Base-by-base conservation (phyloP, 495 filamentous ascomycete species). In the Aspergillus homomorphus region DNA sequence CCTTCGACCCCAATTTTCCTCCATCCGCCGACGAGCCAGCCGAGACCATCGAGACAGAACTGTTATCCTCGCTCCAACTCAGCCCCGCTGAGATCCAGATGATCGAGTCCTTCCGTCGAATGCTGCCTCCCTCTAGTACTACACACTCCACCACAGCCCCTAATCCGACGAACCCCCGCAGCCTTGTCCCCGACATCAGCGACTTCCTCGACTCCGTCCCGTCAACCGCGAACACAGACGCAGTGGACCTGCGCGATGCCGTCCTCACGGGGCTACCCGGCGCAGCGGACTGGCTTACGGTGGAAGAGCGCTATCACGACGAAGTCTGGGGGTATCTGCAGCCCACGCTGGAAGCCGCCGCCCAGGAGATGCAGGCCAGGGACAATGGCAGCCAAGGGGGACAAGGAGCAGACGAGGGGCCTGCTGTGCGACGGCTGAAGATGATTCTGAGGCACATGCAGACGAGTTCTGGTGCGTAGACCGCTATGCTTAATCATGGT, bases 281-380 rank as follows among this genome's bases (percentile, higher is more conserved):
- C 0, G 70, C 75, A 19, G 60, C 58, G 50, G 72, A 87, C 50
- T 87, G 88, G 88, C 72, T 83, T 12, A 70, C 73, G 41, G 82
- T 89, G 2, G 78, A 90, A 62, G 85, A 80, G 41, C 73, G 75
- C 30, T 91, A 91, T 64, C 80, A 84, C 30, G 87, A 91, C 69
- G 87, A 90, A 57, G 87, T 93, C 12, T 93, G 89, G 89, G 89
- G 89, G 58, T 86, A 85, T 60, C 68, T 90, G 44, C 63, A 77
- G 20, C 80, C 84, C n/a, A 73, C 87, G 42, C 74, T 89, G 28
- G 74, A 82, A 57, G 80, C 83, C 46, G 88, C 89, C n/a, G 74
- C 74, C 43, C 65, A 73, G 51, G 89, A 92, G 66, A 68, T 89
- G 41, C 73, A 76, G 51, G 67, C 73, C n/a, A 62, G 2, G 33